phyloP scores from a whole-genome alignment of 345 rosid genomes.

The Syzygium jambos region DNA sequence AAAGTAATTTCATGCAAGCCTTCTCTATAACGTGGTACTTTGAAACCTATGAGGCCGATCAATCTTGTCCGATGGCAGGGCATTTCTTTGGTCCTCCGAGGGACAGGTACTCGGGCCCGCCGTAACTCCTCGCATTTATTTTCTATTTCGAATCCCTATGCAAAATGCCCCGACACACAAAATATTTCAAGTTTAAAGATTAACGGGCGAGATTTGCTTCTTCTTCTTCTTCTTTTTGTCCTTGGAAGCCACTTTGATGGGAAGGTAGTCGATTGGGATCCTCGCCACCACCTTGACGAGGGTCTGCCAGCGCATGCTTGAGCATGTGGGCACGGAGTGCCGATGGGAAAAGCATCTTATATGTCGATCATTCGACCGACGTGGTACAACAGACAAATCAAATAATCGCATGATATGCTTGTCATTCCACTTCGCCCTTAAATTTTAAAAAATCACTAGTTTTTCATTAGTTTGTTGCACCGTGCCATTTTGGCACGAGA shows the following conservation, averaged over 20 bases:
- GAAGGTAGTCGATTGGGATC: fast-evolving
- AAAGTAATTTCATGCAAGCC: not conserved
- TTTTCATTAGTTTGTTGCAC: not conserved
- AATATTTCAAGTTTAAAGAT: not conserved
- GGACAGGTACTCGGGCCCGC: not conserved
- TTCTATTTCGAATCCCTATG: too few relatives aligned
- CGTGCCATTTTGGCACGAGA: not conserved
- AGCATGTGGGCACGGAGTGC: too few relatives aligned
- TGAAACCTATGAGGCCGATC: not conserved
- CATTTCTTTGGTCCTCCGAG: not conserved
- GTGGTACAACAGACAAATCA: fast-evolving
- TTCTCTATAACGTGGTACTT: not conserved
- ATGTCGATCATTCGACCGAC: fast-evolving
- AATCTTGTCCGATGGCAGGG: not conserved
- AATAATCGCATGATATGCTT: not conserved
- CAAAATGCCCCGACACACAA: not conserved
- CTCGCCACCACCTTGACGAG: not conserved
- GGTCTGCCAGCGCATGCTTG: not conserved
- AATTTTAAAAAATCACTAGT: not conserved
- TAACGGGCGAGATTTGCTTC: not conserved
- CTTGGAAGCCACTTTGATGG: not conserved
- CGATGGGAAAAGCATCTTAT: not conserved
- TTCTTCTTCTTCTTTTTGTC: not conserved
- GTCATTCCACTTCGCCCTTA: not conserved
- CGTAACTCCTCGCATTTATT: not conserved